Base-by-base conservation (phyloP, 192 early-diverging fungal genomes). In the Coemansia aciculifera region DNA sequence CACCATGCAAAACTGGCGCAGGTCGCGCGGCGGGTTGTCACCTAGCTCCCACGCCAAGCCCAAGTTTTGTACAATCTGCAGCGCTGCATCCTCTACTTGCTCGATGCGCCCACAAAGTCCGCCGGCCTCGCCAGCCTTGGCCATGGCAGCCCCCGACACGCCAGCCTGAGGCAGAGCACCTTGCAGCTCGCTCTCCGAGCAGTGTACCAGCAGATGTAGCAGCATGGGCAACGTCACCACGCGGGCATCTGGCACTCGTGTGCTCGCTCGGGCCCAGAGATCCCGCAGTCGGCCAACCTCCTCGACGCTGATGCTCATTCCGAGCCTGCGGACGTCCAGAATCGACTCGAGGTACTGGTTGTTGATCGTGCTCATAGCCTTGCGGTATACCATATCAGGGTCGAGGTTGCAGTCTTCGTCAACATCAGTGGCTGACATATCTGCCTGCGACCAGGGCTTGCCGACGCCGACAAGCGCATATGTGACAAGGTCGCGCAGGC, bases 1-100 rank as follows among this genome's bases (percentile, higher is more conserved):
- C 56, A 78, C 73, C 71, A 85, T 85, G 74, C 83, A 85, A 60
- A 78, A 80, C 63, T 77, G 78, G 29, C 78, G 71, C 68, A 85
- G 68, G 54, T 85, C 78, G 61, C 74, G 75, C 36, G 78, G 80
- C 32, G 74, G 80, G 39, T 77, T 77, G 69, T 82, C 80, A 32
- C 80, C 80, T 11, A 82, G 74, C 68, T 82, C 80, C 80, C 80
- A 82, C 11, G 75, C 75, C 65, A 82, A 67, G n/a, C 80, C 80
- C 61, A 82, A 64, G 64, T 77, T 77, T 63, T 82, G 80, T 46
- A 77, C 80, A 51, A 77, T 77, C 75, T 82, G 80, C 66, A 82
- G 69, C 15, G 80, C 80, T 1, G 80, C 80, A 42, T 82, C 80
- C 69, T 82, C 80, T 9, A 82, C 72, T 40, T 82, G 80, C 61